Conservation (phyloP, 176 grass and related monocot genomes). For the Oropetium thomaeum region DNA sequence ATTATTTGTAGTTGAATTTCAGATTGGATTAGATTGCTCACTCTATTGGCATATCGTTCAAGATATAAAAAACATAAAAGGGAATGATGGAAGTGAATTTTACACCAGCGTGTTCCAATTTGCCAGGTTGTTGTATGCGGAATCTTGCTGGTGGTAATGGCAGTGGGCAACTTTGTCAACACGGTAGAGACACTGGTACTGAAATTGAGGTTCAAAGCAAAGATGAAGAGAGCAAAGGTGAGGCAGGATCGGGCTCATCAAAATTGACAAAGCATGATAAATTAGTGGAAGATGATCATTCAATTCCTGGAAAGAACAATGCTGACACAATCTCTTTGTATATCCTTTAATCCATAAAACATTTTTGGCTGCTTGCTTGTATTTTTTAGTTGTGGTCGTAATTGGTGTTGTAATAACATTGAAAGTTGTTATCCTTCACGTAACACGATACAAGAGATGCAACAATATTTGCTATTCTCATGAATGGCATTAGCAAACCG, state of each 20-base stretch:
- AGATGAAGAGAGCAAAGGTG: constrained; percentile 73
- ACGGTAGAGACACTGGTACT: constrained; percentile 70
- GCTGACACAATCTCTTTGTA: constrained; percentile 46
- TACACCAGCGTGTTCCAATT: neutral
- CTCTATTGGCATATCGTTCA: neutral
- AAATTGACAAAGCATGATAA: constrained; percentile 22
- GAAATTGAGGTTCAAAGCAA: constrained; percentile 82
- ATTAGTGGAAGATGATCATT: neutral
- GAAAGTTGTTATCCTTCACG: neutral
- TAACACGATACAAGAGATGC: neutral
- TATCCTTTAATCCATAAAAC: constrained; percentile 29
- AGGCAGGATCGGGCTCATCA: constrained; percentile 53
- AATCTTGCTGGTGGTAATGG: constrained; percentile 87
- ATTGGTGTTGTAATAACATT: constrained; percentile 5
- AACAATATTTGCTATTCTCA: neutral
- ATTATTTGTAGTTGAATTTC: neutral
- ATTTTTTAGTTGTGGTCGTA: constrained; percentile 22
- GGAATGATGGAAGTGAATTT: neutral
- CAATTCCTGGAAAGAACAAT: constrained; percentile 6
- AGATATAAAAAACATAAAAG: neutral
- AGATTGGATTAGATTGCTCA: constrained; percentile 2
- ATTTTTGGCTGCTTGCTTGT: constrained; percentile 29
- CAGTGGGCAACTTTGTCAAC: constrained; percentile 82
- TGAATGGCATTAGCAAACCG: neutral
- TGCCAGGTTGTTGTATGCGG: constrained; percentile 71